Evolutionary conservation across 2,329 filamentous ascomycete genomes (phyloP).

Genomic region (Talaromyces sp.): DNA sequence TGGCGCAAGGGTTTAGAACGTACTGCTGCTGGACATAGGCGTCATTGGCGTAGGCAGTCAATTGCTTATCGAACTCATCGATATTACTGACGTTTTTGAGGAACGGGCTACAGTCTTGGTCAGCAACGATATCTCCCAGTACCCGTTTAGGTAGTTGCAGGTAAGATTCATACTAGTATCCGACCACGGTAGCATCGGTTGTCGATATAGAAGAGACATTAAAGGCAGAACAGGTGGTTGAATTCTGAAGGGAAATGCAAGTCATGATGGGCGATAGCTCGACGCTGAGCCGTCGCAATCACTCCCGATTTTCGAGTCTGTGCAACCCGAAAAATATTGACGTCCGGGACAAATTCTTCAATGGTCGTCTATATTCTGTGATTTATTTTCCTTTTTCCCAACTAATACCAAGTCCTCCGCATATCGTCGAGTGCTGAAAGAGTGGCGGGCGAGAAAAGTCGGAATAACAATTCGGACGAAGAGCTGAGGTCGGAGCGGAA

Average conservation of each 20-base stretch:
- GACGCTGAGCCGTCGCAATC: neutral
- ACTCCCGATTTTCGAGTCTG: neutral
- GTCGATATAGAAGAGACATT: slow-evolving; percentile 65
- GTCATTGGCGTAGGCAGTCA: slow-evolving; percentile 69
- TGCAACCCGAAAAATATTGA: neutral
- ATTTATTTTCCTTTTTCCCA: neutral
- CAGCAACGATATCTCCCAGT: slow-evolving; percentile 24
- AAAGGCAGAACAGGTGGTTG: slow-evolving; percentile 70
- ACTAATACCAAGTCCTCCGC: slow-evolving; percentile 6
- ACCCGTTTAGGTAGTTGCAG: neutral
- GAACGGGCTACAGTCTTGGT: slow-evolving; percentile 65
- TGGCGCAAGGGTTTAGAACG: slow-evolving; percentile 27
- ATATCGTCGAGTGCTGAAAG: slow-evolving; percentile 6
- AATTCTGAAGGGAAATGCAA: slow-evolving; percentile 68
- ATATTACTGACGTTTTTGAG: slow-evolving; percentile 74
- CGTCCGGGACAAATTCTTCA: neutral
- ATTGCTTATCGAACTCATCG: slow-evolving; percentile 70
- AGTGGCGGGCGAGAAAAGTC: neutral
- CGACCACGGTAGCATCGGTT: slow-evolving; percentile 56
- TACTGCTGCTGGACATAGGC: slow-evolving; percentile 77
- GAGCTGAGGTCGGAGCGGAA: neutral
- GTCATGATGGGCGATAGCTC: slow-evolving; percentile 36
- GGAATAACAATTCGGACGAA: slow-evolving; percentile 3
- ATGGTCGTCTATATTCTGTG: neutral
- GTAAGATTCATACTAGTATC: slow-evolving; percentile 59